phyloP scores from a whole-genome alignment of 805 yeast genomes.

The Zygosaccharomyces pseudorouxii region DNA sequence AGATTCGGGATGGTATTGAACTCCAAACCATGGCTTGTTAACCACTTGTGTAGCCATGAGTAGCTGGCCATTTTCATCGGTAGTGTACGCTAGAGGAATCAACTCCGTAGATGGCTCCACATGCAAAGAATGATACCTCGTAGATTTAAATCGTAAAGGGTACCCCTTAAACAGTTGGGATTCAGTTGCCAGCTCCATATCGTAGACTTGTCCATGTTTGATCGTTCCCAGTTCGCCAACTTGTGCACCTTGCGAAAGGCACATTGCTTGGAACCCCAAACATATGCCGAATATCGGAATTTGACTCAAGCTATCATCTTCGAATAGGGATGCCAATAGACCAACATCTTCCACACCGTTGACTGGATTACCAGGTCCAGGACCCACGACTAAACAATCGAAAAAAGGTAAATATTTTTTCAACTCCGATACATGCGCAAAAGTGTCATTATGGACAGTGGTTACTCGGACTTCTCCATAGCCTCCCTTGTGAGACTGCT shows the following conservation, averaged over 20 bases:
- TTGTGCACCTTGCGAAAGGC: slow-evolving; percentile 53
- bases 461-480: slow-evolving; percentile 28
- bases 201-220: slow-evolving; percentile 81
- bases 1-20: slow-evolving; percentile 97
- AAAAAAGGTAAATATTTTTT: slow-evolving; percentile 44
- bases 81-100: slow-evolving; percentile 58
- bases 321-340: slow-evolving; percentile 56
- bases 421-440: slow-evolving; percentile 37
- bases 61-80: slow-evolving; percentile 41
- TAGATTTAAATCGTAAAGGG: slow-evolving; percentile 53
- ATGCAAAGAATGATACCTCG: slow-evolving; percentile 84
- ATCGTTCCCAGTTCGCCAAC: slow-evolving; percentile 53
- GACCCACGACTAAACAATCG: slow-evolving; percentile 83
- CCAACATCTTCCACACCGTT: slow-evolving; percentile 59
- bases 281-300: slow-evolving; percentile 88
- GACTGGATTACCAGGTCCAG: slow-evolving; percentile 94
- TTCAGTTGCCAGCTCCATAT: slow-evolving; percentile 31
- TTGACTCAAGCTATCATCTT: slow-evolving; percentile 16
- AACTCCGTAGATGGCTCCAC: slow-evolving; percentile 33
- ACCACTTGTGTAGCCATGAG: slow-evolving; percentile 78
- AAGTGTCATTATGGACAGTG: slow-evolving; percentile 37
- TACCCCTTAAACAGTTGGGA: slow-evolving; percentile 38
- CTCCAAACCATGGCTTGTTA: slow-evolving; percentile 73
- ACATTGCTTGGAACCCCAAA: slow-evolving; percentile 84
- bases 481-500: slow-evolving; percentile 28